phyloP scores from a whole-genome alignment of 148 eudicot genomes.

The Rhododendron molle region DNA sequence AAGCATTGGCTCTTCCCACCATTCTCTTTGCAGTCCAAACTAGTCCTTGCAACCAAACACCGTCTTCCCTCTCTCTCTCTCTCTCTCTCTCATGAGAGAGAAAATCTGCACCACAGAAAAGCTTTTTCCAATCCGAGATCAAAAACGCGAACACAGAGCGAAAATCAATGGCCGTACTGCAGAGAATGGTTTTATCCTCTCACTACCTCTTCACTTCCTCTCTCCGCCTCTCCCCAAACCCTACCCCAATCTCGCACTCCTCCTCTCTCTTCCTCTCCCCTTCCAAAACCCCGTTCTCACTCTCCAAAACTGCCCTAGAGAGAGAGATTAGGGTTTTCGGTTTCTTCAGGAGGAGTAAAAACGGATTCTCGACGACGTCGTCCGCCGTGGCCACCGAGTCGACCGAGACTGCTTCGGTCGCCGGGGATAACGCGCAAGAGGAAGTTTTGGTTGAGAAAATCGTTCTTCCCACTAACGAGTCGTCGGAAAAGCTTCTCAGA shows the following conservation, averaged over 20 bases:
- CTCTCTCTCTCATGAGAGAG: not conserved
- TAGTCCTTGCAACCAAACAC: not conserved
- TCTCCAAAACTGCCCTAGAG: constrained; percentile 5
- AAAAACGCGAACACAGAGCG: not conserved
- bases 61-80: not conserved
- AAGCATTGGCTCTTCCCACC: too few relatives aligned
- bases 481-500: constrained; percentile 57
- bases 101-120: constrained; percentile 8
- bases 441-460: constrained; percentile 24
- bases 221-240: constrained; percentile 24
- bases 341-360: constrained; percentile 12
- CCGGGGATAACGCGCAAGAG: constrained; percentile 24
- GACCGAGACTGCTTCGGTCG: constrained; percentile 5
- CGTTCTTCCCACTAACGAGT: constrained; percentile 77
- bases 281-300: constrained; percentile 21
- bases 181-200: constrained; percentile 38
- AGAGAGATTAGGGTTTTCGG: constrained; percentile 15
- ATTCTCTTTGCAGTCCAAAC: too few relatives aligned
- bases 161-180: constrained; percentile 32
- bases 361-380: constrained; percentile 26
- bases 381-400: constrained; percentile 40
- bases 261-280: constrained; percentile 13
- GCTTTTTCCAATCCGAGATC: not conserved
- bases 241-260: constrained; percentile 8
- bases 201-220: constrained; percentile 37